Base-by-base conservation (phyloP, 768 basidiomycete genomes). In the Tylopilus vinaceipallidus region DNA sequence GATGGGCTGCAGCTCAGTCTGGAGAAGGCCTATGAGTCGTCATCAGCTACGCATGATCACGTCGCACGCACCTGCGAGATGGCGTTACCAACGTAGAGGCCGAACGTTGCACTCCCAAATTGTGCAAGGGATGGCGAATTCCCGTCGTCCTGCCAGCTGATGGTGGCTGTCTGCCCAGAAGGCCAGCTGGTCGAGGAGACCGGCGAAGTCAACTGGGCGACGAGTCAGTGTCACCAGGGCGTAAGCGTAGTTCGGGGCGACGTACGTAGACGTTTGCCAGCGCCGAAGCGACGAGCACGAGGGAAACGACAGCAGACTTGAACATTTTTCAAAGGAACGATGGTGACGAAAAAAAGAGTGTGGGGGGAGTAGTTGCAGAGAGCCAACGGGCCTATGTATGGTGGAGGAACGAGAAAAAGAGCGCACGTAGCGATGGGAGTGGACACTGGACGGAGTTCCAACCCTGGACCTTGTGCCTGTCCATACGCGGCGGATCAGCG, bases 11-110 rank as follows among this genome's bases (percentile, higher is more conserved):
- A 91, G 70, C 6, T 57, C 58, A 4, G 84, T 85, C 88, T 80
- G 27, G 45, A 47, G 17, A 27, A n/a, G n/a, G n/a, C n/a, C n/a
- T n/a, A n/a, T n/a, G n/a, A n/a, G n/a, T n/a, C n/a, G n/a, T n/a
- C n/a, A n/a, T n/a, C n/a, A n/a, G n/a, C n/a, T n/a, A n/a, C n/a
- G n/a, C n/a, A n/a, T n/a, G n/a, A n/a, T n/a, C n/a, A n/a, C n/a
- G n/a, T n/a, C n/a, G n/a, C n/a, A n/a, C n/a, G n/a, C n/a, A 86
- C 87, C 79, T 90, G 88, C 56, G 80, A 71, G 11, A 61, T 65
- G 26, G 75, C 68, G 61, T 79, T 87, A 36, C 88, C 88, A 45
- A 68, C 76, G 55, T 81, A 89, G 67, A 91, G 76, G 30, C 75
- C 78, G 34, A 88, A 69, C 37, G 64, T 71, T 10, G 76, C 66